Conservation (phyloP, 768 basidiomycete genomes). For the Leccinum rimulosum region DNA sequence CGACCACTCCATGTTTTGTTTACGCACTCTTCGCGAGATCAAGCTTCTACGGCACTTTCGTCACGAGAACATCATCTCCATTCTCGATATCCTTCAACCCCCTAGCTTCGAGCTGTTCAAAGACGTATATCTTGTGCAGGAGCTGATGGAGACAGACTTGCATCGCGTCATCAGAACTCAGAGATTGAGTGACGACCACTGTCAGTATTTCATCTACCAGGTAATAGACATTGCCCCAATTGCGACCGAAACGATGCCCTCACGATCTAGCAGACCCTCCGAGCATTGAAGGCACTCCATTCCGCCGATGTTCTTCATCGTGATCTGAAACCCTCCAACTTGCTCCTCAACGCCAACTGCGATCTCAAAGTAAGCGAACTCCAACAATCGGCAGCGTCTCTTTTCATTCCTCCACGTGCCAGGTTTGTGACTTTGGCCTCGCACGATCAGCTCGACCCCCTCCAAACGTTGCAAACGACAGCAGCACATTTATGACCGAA, state of each 20-base stretch:
- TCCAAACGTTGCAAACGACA: conserved; percentile 69
- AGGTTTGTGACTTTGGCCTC: conserved; percentile 87
- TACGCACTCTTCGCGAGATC: conserved; percentile 82
- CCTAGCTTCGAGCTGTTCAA: conserved; percentile 72
- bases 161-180: conserved; percentile 97
- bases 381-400: conserved; percentile 1
- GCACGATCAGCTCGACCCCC: conserved; percentile 76
- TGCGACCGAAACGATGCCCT: conserved; percentile 1
- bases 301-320: conserved; percentile 93
- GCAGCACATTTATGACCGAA: conserved; percentile 85
- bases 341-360: conserved; percentile 94
- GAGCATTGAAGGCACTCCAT: conserved; percentile 93
- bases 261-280: conserved; percentile 52
- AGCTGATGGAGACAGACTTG: conserved; percentile 90
- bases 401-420: conserved; percentile 6
- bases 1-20: conserved; percentile 91
- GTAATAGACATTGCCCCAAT: conserved; percentile 34
- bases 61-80: conserved; percentile 90
- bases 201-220: conserved; percentile 98
- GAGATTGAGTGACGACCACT: conserved; percentile 90
- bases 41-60: conserved; percentile 88
- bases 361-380: conserved; percentile 76
- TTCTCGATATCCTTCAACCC: conserved; percentile 91
- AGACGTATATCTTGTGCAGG: conserved; percentile 77
- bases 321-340: conserved; percentile 94